A percentile compares a stretch with the other conserved stretches of the same genome.
Conservation (phyloP, 306 rosid genomes). For the Prunus padus region DNA sequence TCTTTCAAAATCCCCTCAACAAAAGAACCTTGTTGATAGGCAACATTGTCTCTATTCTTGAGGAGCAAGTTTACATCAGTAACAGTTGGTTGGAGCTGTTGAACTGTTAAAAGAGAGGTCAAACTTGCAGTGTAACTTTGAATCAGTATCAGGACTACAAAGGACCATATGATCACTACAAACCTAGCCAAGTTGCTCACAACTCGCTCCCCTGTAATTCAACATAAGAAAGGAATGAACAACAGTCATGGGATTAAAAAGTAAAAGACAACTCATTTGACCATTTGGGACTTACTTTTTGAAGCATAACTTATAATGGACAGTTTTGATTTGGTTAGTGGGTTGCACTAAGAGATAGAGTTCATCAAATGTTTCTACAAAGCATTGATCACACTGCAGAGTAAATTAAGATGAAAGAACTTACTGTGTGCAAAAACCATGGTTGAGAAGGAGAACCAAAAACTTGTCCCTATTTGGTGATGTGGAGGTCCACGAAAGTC, state of each 20-base stretch:
- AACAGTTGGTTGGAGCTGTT: constrained; percentile 26
- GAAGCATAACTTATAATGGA: neutral
- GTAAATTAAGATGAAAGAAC: neutral
- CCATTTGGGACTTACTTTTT: neutral
- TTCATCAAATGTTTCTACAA: too few species aligned
- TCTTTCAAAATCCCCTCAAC: neutral
- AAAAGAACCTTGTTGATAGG: constrained; percentile 7
- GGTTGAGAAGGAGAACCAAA: neutral
- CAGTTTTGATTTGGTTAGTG: neutral
- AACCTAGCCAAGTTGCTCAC: constrained; percentile 22
- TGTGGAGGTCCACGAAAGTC: constrained; percentile 17
- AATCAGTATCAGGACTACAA: constrained; percentile 17
- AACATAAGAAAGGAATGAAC: neutral
- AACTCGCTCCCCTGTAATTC: constrained; percentile 15
- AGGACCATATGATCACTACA: constrained; percentile 24
- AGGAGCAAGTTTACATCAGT: constrained; percentile 21
- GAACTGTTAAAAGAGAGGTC: constrained; percentile 22
- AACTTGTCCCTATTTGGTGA: constrained; percentile 13
- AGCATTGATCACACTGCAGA: too few species aligned
- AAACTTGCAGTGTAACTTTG: constrained; percentile 27
- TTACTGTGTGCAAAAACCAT: constrained; percentile 15
- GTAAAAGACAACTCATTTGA: neutral
- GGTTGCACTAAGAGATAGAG: too few species aligned
- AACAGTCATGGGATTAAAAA: neutral
- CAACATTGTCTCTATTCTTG: constrained; percentile 10